phyloP scores from a whole-genome alignment of 768 basidiomycete genomes.

The Suillus subalutaceus region DNA sequence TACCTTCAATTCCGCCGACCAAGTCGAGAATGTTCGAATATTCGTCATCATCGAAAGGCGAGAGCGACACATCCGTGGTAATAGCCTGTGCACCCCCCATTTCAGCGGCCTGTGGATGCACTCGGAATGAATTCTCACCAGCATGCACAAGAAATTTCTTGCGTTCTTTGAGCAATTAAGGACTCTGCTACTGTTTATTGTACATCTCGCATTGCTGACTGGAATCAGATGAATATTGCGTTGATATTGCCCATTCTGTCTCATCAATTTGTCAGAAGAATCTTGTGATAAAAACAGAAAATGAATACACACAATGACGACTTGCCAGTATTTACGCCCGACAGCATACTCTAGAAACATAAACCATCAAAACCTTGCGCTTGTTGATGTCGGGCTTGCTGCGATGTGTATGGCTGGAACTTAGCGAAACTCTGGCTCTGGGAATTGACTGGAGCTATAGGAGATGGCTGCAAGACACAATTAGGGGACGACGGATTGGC shows the following conservation, averaged over 20 bases:
- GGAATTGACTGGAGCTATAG: not conserved
- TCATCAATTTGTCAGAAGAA: not conserved
- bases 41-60: conserved; percentile 11
- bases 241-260: not conserved
- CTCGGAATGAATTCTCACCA: no score
- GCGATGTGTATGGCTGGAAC: not conserved
- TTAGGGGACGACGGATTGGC: not conserved
- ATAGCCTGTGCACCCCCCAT: no score
- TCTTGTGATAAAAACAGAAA: not conserved
- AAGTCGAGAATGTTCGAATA: not conserved
- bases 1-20: conserved; percentile 9
- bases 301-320: not conserved
- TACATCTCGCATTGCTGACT: conserved; percentile 7
- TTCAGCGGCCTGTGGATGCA: no score
- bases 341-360: conserved; percentile 19
- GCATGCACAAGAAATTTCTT: not conserved
- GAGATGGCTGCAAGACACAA: not conserved
- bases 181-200: not conserved
- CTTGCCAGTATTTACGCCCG: conserved; percentile 26
- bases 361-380: not conserved
- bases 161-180: conserved; percentile 1
- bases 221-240: not conserved
- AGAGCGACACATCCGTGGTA: not conserved
- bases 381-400: not conserved
- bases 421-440: not conserved